Evolutionary conservation across 352 stramenopile species (phyloP).

Genomic region (Phytophthora podocarpi): DNA sequence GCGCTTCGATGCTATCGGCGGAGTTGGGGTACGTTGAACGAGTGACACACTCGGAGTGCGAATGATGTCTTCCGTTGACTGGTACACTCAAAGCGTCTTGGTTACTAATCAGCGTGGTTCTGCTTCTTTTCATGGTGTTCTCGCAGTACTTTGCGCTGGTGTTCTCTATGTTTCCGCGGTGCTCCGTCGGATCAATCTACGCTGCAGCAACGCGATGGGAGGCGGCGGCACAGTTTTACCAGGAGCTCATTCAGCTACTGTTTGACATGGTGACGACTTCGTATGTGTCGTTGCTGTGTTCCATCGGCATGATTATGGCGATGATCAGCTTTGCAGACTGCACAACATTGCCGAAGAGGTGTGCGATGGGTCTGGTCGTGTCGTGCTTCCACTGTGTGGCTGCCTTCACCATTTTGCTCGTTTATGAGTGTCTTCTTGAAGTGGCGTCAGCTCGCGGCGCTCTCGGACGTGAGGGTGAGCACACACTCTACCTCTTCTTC

Average conservation of each 20-base stretch:
- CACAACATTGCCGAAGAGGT: slow-evolving; percentile 66
- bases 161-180: slow-evolving; percentile 93
- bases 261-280: slow-evolving; percentile 77
- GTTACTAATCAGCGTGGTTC: slow-evolving; percentile 4
- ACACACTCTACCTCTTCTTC: slow-evolving; percentile 84
- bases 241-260: slow-evolving; percentile 61
- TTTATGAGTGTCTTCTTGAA: slow-evolving; percentile 84
- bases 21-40: slow-evolving; percentile 63
- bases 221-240: slow-evolving; percentile 46
- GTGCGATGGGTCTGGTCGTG: slow-evolving; percentile 50
- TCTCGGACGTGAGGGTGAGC: slow-evolving; percentile 63
- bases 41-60: too few species aligned
- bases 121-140: slow-evolving; percentile 2
- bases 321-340: slow-evolving; percentile 79
- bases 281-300: slow-evolving; percentile 74
- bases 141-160: slow-evolving; percentile 91
- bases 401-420: slow-evolving; percentile 73
- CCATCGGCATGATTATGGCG: slow-evolving; percentile 57
- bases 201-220: slow-evolving; percentile 52
- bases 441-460: slow-evolving; percentile 66
- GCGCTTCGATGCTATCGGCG: slow-evolving; percentile 92
- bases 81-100: not conserved
- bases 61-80: too few species aligned
- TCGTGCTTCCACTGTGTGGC: slow-evolving; percentile 66
- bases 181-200: slow-evolving; percentile 79